A percentile compares a stretch with the other conserved stretches of the same genome.
Conservation (phyloP, 345 rosid genomes). For the Salix brachista region DNA sequence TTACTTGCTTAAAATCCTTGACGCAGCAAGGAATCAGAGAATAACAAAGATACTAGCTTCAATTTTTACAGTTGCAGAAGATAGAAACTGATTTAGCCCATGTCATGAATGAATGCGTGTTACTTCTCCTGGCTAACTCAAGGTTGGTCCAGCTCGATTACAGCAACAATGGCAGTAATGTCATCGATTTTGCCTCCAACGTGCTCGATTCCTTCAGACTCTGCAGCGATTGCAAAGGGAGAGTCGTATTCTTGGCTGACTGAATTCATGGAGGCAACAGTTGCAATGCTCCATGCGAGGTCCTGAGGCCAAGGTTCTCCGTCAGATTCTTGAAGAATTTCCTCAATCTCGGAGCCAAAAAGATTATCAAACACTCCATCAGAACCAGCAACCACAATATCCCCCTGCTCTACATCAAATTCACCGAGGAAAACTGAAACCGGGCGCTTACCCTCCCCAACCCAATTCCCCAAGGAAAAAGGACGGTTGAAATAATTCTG, state of each 20-base stretch:
- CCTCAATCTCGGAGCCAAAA: conserved; percentile 8
- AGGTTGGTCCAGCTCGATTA: neutral
- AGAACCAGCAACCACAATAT: conserved; percentile 21
- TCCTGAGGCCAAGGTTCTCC: neutral
- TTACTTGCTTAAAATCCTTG: too few species aligned
- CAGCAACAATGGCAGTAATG: conserved; percentile 16
- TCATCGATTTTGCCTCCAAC: conserved; percentile 26
- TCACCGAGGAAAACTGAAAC: neutral
- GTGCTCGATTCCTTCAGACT: neutral
- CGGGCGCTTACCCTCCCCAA: neutral
- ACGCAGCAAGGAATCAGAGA: too few species aligned
- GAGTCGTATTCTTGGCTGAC: neutral
- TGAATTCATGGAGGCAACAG: neutral
- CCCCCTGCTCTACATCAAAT: conserved; percentile 9
- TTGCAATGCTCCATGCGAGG: conserved; percentile 3
- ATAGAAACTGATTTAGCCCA: too few species aligned
- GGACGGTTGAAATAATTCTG: conserved; percentile 17
- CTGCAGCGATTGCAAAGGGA: conserved; percentile 14
- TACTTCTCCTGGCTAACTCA: neutral
- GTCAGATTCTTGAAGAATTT: neutral
- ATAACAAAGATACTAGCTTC: too few species aligned
- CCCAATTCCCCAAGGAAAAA: conserved; percentile 10
- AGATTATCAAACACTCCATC: conserved; percentile 31
- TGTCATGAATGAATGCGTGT: neutral
- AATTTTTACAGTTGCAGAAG: too few species aligned